Evolutionary conservation across 1,284 basidiomycete genomes (phyloP).

Genomic region (Apiotrichum mycotoxinovorans): DNA sequence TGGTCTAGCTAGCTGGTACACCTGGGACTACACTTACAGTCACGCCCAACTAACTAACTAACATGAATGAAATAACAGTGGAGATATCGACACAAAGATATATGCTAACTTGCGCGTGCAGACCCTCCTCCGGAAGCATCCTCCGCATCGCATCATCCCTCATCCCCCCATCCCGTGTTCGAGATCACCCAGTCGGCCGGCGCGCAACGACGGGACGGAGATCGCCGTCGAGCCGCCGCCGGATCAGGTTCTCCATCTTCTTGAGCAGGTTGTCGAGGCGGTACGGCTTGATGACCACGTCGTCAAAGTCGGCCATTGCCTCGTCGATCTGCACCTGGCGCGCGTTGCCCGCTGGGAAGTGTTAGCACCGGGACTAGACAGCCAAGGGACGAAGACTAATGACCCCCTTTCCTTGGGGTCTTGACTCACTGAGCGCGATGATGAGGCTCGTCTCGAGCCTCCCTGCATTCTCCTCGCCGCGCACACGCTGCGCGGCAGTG

Average conservation of each 20-base stretch:
- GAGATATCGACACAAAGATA: too few species aligned
- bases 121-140: too few species aligned
- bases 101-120: too few species aligned
- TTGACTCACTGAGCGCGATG: constrained; percentile 18
- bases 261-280: constrained; percentile 33
- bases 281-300: constrained; percentile 43
- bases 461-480: constrained; percentile 15
- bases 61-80: too few species aligned
- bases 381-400: too few species aligned
- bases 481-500: constrained; percentile 12
- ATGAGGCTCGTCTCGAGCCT: background rate
- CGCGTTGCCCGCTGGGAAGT: constrained; percentile 22
- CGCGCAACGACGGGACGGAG: background rate
- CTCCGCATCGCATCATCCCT: too few species aligned
- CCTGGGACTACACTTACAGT: too few species aligned
- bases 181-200: background rate
- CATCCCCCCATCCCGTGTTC: too few species aligned
- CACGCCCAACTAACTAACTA: too few species aligned
- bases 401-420: background rate
- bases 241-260: constrained; percentile 32
- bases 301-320: constrained; percentile 35
- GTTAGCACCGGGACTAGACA: too few species aligned
- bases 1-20: too few species aligned
- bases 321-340: constrained; percentile 17
- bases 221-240: constrained; percentile 1